These are phyloP conservation scores for Dendrocalamus sinicus DNA, from an alignment of 176 grass and related monocot species.

Conservation along the genomic window DNA sequence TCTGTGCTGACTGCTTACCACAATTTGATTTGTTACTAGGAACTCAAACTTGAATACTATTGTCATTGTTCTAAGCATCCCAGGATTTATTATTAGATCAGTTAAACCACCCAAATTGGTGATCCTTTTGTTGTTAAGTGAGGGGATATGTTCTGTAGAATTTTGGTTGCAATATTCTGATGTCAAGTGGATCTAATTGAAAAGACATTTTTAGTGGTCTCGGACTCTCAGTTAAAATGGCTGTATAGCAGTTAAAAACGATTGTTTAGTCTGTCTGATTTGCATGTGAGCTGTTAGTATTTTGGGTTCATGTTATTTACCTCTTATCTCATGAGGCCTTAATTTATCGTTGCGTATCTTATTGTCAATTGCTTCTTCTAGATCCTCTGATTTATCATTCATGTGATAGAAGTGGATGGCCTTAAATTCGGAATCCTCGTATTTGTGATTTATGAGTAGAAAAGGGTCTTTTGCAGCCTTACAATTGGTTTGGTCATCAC, in stretches of 20 bases:
- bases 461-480: neutral
- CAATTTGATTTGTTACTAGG: constrained; percentile 10
- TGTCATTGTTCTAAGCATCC: neutral
- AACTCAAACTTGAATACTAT: neutral
- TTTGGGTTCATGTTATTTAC: constrained; percentile 20
- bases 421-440: neutral
- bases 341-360: neutral
- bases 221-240: constrained; percentile 11
- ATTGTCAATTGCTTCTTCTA: neutral
- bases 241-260: neutral
- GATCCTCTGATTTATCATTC: neutral
- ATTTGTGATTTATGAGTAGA: constrained; percentile 32
- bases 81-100: neutral
- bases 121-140: neutral
- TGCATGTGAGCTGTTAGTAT: neutral
- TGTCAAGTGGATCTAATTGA: neutral
- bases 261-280: constrained; percentile 1
- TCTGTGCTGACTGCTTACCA: neutral
- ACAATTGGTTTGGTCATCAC: constrained; percentile 28
- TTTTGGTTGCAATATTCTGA: neutral
- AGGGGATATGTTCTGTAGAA: constrained; percentile 24
- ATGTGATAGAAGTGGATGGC: neutral
- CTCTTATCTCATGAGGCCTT: neutral
- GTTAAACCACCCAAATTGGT: neutral
- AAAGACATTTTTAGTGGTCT: neutral